phyloP scores from a whole-genome alignment of 768 basidiomycete genomes.

The Lactarius quietus region DNA sequence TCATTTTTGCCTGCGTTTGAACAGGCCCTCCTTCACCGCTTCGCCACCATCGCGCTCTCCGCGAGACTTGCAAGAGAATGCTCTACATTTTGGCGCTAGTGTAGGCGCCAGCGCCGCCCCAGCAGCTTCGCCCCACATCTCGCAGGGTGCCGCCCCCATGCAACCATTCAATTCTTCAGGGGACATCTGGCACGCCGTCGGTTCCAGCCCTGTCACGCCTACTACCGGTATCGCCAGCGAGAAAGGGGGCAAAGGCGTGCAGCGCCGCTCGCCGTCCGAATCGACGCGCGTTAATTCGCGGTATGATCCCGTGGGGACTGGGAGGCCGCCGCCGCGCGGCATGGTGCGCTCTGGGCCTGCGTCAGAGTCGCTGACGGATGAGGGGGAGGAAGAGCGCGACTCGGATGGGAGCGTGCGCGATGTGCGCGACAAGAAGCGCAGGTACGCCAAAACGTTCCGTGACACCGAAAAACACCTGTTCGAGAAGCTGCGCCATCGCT shows the following conservation, averaged over 20 bases:
- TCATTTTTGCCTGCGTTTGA: not conserved
- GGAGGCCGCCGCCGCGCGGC: constrained; percentile 3
- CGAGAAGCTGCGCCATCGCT: constrained; percentile 21
- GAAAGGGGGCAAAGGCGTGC: constrained; percentile 4
- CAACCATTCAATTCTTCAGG: constrained; percentile 7
- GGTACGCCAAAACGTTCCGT: constrained; percentile 23
- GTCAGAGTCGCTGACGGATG: constrained; percentile 16
- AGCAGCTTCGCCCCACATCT: constrained; percentile 2
- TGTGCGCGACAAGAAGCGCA: constrained; percentile 22
- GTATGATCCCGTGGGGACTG: constrained; percentile 18
- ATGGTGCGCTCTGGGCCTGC: not conserved
- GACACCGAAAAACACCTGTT: constrained; percentile 23
- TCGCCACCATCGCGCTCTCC: constrained; percentile 11
- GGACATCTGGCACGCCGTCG: constrained; percentile 16
- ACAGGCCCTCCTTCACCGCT: constrained; percentile 10
- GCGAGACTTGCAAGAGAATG: constrained; percentile 4
- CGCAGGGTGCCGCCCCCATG: not conserved
- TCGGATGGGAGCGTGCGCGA: constrained; percentile 22
- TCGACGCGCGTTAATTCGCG: constrained; percentile 12
- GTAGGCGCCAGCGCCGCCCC: constrained; percentile 4
- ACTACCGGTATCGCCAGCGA: not conserved
- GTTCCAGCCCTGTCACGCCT: constrained; percentile 2
- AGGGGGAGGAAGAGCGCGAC: constrained; percentile 25
- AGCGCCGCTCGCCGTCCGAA: constrained; percentile 18
- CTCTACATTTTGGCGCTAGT: constrained; percentile 5